Percentiles rank a stretch among this genome's conserved stretches.
Evolutionary conservation across 2,329 filamentous ascomycete genomes (phyloP).

Genomic region (Exophiala xenobiotica): DNA sequence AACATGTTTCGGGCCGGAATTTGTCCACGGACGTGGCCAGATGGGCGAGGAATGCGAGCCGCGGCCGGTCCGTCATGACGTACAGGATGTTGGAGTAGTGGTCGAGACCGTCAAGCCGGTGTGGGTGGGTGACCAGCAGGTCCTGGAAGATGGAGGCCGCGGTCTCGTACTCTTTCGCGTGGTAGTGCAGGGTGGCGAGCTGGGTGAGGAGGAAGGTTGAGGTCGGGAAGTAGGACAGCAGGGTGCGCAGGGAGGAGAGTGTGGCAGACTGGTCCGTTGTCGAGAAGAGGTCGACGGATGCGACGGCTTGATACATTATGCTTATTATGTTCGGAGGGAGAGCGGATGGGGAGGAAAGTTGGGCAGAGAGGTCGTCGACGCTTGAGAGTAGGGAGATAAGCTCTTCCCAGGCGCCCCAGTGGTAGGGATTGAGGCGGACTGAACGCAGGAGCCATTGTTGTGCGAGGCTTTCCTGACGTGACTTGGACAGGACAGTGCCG

Average conservation of each 20-base stretch:
- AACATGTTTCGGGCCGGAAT: slow-evolving; percentile 94
- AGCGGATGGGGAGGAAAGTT: slow-evolving; percentile 6
- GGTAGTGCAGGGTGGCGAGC: slow-evolving; percentile 82
- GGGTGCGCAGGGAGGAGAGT: slow-evolving; percentile 48
- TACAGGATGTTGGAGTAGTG: slow-evolving; percentile 98
- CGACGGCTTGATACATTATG: slow-evolving; percentile 89
- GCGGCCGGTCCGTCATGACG: slow-evolving; percentile 82
- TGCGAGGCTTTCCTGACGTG: slow-evolving; percentile 83
- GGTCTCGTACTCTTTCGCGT: slow-evolving; percentile 73
- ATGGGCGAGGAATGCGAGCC: slow-evolving; percentile 88
- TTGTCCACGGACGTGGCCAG: slow-evolving; percentile 89
- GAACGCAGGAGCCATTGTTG: slow-evolving; percentile 84
- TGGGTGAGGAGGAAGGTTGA: slow-evolving; percentile 91
- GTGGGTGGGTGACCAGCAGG: slow-evolving; percentile 65
- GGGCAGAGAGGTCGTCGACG: slow-evolving; percentile 70
- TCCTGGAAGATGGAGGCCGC: slow-evolving; percentile 65
- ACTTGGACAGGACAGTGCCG: slow-evolving; percentile 83
- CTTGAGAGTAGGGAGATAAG: slow-evolving; percentile 76
- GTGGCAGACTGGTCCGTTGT: slow-evolving; percentile 55
- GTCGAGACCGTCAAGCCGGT: slow-evolving; percentile 83
- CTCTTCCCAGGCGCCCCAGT: slow-evolving; percentile 97
- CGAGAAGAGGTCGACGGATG: slow-evolving; percentile 83
- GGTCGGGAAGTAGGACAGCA: slow-evolving; percentile 79
- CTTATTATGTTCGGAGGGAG: slow-evolving; percentile 89
- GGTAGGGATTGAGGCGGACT: slow-evolving; percentile 86